phyloP scores from a whole-genome alignment of 2,329 filamentous ascomycete genomes.

The Neurospora sp. region DNA sequence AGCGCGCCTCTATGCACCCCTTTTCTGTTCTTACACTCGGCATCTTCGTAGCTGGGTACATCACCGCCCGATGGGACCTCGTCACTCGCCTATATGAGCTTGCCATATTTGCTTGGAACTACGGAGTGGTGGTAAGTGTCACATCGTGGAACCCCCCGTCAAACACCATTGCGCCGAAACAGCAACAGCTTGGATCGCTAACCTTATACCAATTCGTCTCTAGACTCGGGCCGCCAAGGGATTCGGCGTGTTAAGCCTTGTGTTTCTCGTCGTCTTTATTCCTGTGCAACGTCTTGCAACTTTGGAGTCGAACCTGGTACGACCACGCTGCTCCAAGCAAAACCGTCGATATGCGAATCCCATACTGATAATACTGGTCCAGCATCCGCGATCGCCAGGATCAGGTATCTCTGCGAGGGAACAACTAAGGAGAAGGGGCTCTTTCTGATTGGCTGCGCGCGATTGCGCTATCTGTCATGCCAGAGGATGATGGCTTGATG shows the following conservation, averaged over 20 bases:
- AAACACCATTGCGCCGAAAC: background rate
- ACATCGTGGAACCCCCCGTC: background rate
- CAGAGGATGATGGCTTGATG: conserved; percentile 79
- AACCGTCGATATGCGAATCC: conserved; percentile 7
- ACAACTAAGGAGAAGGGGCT: conserved; percentile 86
- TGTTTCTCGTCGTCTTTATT: conserved; percentile 77
- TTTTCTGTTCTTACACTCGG: conserved; percentile 92
- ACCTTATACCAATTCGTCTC: background rate
- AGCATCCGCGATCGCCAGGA: conserved; percentile 74
- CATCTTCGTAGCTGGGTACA: conserved; percentile 99
- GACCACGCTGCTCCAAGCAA: conserved; percentile 21
- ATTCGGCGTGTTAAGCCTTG: conserved; percentile 68
- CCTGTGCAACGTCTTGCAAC: conserved; percentile 76
- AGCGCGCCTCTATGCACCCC: conserved; percentile 75
- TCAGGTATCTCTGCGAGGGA: conserved; percentile 88
- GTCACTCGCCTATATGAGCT: conserved; percentile 95
- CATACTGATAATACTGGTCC: conserved; percentile 15
- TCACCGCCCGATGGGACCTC: conserved; percentile 97
- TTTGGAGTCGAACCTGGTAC: conserved; percentile 70
- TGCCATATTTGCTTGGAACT: conserved; percentile 93
- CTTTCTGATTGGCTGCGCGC: conserved; percentile 55
- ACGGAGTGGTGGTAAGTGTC: conserved; percentile 80
- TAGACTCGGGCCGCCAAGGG: conserved; percentile 80
- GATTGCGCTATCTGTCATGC: conserved; percentile 41
- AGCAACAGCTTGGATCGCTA: background rate